phyloP scores from a whole-genome alignment of 2,329 filamentous ascomycete genomes.

The Cytospora schulzeri region DNA sequence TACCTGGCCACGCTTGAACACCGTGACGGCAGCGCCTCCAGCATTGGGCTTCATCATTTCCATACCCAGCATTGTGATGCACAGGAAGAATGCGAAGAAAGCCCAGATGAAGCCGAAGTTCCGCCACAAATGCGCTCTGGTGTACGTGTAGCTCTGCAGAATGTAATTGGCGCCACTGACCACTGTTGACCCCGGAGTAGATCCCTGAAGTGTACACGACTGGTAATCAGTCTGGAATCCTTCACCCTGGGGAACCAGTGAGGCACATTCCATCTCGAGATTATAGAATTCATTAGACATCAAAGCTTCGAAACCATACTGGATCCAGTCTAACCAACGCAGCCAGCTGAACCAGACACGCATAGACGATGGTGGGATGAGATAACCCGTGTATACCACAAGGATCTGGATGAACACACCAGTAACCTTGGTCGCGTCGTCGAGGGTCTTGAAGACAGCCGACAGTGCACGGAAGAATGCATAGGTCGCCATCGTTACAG shows the following conservation, averaged over 20 bases:
- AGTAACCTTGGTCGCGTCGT: conserved; percentile 60
- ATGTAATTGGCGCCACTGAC: conserved; percentile 64
- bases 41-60: conserved; percentile 49
- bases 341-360: conserved; percentile 66
- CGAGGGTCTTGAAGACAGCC: conserved; percentile 58
- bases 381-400: conserved; percentile 65
- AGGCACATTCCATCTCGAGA: conserved; percentile 54
- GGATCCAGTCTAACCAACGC: conserved; percentile 67
- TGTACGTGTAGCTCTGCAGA: conserved; percentile 53
- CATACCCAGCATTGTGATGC: conserved; percentile 62
- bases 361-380: conserved; percentile 64
- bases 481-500: conserved; percentile 48
- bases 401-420: conserved; percentile 44
- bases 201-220: conserved; percentile 43
- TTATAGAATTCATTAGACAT: conserved; percentile 70
- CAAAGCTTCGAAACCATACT: conserved; percentile 70
- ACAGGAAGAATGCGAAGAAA: conserved; percentile 63
- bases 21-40: conserved; percentile 34
- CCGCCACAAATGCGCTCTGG: conserved; percentile 52
- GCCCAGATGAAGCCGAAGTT: conserved; percentile 66
- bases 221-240: conserved; percentile 29
- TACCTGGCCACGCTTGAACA: conserved; percentile 58
- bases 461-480: conserved; percentile 53
- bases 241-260: conserved; percentile 54
- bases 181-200: conserved; percentile 47